Conservation (phyloP, 352 stramenopile species). For the Pythium apleroticum region DNA sequence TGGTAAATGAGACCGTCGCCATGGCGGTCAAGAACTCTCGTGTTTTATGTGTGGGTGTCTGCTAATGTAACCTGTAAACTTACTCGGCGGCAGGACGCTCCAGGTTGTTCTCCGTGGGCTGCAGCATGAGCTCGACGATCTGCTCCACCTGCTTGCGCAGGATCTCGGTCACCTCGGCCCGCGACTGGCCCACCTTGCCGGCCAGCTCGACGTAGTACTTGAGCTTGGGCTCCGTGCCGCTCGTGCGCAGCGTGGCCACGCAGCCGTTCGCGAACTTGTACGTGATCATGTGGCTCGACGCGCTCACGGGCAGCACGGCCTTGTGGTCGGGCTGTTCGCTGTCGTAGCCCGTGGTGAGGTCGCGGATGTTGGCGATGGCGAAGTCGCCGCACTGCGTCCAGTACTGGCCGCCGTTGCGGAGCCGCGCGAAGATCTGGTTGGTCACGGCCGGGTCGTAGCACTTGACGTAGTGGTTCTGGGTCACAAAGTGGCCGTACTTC, state of each 20-base stretch:
- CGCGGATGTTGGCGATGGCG: constrained; percentile 75
- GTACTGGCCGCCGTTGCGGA: constrained; percentile 91
- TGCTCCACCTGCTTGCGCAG: constrained; percentile 66
- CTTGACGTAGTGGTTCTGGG: constrained; percentile 97
- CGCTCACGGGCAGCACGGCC: constrained; percentile 90
- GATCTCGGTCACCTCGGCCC: constrained; percentile 53
- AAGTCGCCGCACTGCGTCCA: constrained; percentile 84
- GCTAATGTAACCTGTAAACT: background rate
- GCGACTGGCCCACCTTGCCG: constrained; percentile 61
- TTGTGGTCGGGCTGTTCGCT: constrained; percentile 85
- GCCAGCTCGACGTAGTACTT: constrained; percentile 98
- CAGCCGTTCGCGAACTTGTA: constrained; percentile 96
- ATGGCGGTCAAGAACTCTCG: too few species aligned
- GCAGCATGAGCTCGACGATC: constrained; percentile 82
- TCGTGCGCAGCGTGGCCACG: constrained; percentile 96
- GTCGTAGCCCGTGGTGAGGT: constrained; percentile 90
- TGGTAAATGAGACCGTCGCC: too few species aligned
- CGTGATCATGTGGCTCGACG: constrained; percentile 96
- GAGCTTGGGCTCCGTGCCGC: constrained; percentile 99
- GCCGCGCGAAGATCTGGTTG: constrained; percentile 88
- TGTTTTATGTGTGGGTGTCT: too few species aligned
- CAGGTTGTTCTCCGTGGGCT: constrained; percentile 77
- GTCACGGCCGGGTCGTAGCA: constrained; percentile 90
- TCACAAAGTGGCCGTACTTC: constrained; percentile 97
- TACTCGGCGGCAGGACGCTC: constrained; percentile 48